Evolutionary conservation across 331 rosid species (phyloP).

Genomic region (Telfairia occidentalis): DNA sequence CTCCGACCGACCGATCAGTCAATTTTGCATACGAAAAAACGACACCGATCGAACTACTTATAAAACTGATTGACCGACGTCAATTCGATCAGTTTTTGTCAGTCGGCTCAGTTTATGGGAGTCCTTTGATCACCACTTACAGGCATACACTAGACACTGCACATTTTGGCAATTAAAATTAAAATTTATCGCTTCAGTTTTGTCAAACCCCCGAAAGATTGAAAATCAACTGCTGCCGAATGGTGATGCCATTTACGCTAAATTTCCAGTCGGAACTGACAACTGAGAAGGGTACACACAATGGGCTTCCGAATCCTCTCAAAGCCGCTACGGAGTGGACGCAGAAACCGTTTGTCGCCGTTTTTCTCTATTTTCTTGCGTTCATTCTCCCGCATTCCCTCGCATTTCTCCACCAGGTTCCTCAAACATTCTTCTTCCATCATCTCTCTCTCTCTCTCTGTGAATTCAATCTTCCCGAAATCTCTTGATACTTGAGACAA

Average conservation of each 20-base stretch:
- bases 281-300: neutral
- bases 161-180: too few species aligned
- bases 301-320: slow-evolving; percentile 46
- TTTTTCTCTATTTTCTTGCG: slow-evolving; percentile 21
- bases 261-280: neutral
- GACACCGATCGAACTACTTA: too few species aligned
- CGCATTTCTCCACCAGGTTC: slow-evolving; percentile 41
- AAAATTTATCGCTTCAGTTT: too few species aligned
- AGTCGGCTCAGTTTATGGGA: too few species aligned
- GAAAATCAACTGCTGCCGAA: neutral
- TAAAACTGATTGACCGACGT: too few species aligned
- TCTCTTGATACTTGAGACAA: neutral
- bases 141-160: too few species aligned
- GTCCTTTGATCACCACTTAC: too few species aligned
- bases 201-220: neutral
- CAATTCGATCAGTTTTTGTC: too few species aligned
- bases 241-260: neutral
- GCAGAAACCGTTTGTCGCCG: slow-evolving; percentile 10
- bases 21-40: too few species aligned
- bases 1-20: too few species aligned
- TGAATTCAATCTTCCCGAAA: neutral
- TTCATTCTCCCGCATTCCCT: slow-evolving; percentile 32
- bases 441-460: neutral
- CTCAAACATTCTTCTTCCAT: slow-evolving; percentile 2
- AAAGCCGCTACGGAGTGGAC: slow-evolving; percentile 23